Conservation (phyloP, 2,329 filamentous ascomycete genomes). For the Sporothrix globosa region DNA sequence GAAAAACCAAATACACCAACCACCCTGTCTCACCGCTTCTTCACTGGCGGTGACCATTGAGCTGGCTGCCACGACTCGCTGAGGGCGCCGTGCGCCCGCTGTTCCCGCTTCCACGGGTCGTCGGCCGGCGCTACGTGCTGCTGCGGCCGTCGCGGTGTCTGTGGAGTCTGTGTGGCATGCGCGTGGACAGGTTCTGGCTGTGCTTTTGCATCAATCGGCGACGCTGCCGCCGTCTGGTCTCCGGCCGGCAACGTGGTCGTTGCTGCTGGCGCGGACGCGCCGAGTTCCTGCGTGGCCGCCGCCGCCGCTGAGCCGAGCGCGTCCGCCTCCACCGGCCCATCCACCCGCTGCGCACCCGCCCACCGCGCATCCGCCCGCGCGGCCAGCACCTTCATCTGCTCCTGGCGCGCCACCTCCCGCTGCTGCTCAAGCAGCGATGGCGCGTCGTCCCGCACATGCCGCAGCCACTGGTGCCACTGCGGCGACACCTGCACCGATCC, state of each 20-base stretch:
- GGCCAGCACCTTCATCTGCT: constrained; percentile 59
- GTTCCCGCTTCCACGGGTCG: constrained; percentile 61
- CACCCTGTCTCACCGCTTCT: constrained; percentile 41
- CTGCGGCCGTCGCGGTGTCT: constrained; percentile 14
- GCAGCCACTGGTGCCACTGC: constrained; percentile 71
- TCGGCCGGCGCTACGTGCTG: constrained; percentile 27
- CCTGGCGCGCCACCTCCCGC: constrained; percentile 56
- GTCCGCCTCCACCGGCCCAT: constrained; percentile 24
- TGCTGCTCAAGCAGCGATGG: constrained; percentile 62
- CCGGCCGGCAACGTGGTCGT: neutral
- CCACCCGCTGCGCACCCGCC: constrained; percentile 55
- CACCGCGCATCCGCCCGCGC: constrained; percentile 66
- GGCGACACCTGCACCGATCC: constrained; percentile 62
- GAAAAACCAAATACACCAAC: too few relatives aligned
- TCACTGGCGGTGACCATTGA: constrained; percentile 54
- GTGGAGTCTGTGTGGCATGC: neutral
- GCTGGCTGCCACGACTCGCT: constrained; percentile 70
- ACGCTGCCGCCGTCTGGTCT: neutral
- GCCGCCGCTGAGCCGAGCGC: constrained; percentile 27
- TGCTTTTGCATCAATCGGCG: neutral
- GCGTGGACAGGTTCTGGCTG: constrained; percentile 25
- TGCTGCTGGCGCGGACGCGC: neutral
- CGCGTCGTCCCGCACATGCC: constrained; percentile 59
- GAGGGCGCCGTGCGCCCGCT: constrained; percentile 52
- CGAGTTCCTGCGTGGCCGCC: constrained; percentile 32